These are phyloP conservation scores for Fusarium oligoseptatum DNA, from an alignment of 2,329 filamentous ascomycete species.

Conservation along the genomic window DNA sequence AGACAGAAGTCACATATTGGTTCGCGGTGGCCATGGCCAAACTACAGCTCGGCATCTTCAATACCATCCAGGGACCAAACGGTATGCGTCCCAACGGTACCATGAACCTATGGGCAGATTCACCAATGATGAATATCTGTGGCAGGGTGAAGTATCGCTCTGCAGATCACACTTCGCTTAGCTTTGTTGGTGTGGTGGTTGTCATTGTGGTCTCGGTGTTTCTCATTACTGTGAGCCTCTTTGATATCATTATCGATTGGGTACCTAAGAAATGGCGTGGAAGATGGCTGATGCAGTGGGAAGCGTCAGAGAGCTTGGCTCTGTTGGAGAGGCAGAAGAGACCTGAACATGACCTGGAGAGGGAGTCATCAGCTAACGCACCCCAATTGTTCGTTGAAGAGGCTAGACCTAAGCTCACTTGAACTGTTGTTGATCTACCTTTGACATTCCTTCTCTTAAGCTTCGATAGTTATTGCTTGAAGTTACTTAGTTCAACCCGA, in stretches of 20 bases:
- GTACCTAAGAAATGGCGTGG: background rate
- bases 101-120: background rate
- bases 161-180: background rate
- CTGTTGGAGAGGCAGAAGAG: background rate
- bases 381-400: background rate
- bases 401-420: background rate
- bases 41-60: background rate
- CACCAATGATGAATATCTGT: background rate
- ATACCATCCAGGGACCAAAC: background rate
- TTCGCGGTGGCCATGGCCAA: background rate
- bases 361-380: background rate
- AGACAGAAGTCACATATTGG: slow-evolving; percentile 2
- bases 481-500: background rate
- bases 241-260: background rate
- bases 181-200: background rate
- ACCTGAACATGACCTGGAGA: background rate
- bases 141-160: background rate
- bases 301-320: background rate
- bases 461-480: background rate
- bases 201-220: background rate
- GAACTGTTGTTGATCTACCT: background rate
- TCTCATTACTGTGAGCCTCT: background rate
- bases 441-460: background rate
- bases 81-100: background rate
- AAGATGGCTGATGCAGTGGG: background rate